A percentile compares a stretch with the other conserved stretches of the same genome.
phyloP scores from a whole-genome alignment of 1,284 basidiomycete genomes.

The Peniophora sp. region DNA sequence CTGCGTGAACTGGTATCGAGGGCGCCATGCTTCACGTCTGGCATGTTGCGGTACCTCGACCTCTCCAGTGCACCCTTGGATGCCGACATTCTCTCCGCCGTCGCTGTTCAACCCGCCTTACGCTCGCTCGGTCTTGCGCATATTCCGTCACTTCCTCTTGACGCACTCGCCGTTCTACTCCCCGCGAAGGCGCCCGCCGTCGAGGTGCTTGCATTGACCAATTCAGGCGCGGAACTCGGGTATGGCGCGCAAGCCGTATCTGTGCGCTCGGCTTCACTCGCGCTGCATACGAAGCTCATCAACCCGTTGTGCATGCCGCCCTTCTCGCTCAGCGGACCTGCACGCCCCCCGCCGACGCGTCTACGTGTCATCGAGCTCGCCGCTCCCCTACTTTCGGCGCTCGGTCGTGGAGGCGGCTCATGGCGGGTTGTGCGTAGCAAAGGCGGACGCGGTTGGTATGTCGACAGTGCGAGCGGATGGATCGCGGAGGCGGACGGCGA shows the following conservation, averaged over 20 bases:
- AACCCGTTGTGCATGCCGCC: constrained; percentile 76
- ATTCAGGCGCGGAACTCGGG: constrained; percentile 67
- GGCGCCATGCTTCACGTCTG: constrained; percentile 79
- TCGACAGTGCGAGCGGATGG: constrained; percentile 84
- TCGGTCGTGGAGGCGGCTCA: constrained; percentile 69
- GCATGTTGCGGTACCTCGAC: constrained; percentile 82
- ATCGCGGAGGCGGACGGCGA: constrained; percentile 28
- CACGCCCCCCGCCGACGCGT: constrained; percentile 52
- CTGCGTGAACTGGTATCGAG: constrained; percentile 60
- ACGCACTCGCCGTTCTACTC: constrained; percentile 66
- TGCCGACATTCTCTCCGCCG: constrained; percentile 45
- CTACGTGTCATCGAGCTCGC: constrained; percentile 87
- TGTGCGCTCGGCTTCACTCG: constrained; percentile 48
- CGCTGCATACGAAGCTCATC: constrained; percentile 66
- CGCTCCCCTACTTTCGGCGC: constrained; percentile 59
- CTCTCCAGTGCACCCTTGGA: constrained; percentile 79
- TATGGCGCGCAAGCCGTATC: constrained; percentile 21
- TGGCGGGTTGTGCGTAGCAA: constrained; percentile 91
- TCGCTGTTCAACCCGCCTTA: constrained; percentile 66
- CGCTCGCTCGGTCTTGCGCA: constrained; percentile 86
- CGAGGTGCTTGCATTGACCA: constrained; percentile 80
- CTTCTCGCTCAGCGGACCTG: constrained; percentile 51
- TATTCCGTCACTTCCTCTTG: constrained; percentile 67
- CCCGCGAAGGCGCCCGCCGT: constrained; percentile 64
- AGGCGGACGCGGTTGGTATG: constrained; percentile 93